Base-by-base conservation (phyloP, 306 rosid genomes). In the Oxytropis ochrocephala region DNA sequence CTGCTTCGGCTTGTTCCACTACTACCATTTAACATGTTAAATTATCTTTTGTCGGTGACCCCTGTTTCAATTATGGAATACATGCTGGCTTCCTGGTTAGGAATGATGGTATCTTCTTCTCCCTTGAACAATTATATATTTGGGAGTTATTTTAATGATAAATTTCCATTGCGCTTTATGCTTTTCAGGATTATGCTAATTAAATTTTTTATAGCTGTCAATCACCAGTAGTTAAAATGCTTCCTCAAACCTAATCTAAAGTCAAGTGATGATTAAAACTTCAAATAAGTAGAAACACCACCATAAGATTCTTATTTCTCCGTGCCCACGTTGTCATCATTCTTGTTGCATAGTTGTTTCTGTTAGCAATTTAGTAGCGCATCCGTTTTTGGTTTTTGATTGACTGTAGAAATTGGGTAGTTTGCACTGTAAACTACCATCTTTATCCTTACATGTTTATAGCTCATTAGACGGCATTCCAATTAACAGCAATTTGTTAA, bases 1-100 rank as follows among this genome's bases (percentile, higher is more conserved):
- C 85, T 93, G 72, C 97, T 93, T 56, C 96, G 97, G 69, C 96
- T 93, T 75, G 98, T 90, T 78, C 98, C 98, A n/a, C 76, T 93
- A 16, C 94, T 93, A 27, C 98, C 98, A 19, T 93, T 93, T 58
- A 93, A 70, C 86, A 86, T 93, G 91, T 67, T 90, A 77, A 93
- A 93, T 77, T 93, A 93, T 83, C 91, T 93, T 13, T 76, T 93
- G 35, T 86, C 97, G 14, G 98, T 93, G 73, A 93, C 98, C 63
- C 97, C 97, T 69, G 91, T 93, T 85, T 79, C 97, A 42, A 6
- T 90, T 8, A 85, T 85, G 79, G 91, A 88, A 58, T 93, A 90
- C 85, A 78, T 88, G 90, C 84, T 93, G 74, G 97, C 97, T 77
- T 90, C 97, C 44, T 93, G 98, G 98, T 60, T 93, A 66, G 98